These are phyloP conservation scores for Nakazawaea anatomiae DNA, from an alignment of 805 yeast genomes.

Conservation along the genomic window DNA sequence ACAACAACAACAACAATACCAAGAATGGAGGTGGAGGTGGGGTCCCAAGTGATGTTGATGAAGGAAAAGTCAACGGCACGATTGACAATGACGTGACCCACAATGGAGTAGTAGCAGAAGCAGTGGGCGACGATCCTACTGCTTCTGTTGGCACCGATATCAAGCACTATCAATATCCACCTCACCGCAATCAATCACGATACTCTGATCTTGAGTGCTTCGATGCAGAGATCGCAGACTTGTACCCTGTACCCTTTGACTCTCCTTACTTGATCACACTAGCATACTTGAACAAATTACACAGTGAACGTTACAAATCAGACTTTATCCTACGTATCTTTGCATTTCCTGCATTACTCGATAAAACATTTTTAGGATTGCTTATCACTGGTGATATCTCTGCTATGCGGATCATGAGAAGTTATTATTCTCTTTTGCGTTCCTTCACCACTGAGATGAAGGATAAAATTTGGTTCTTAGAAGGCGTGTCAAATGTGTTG, in stretches of 20 bases:
- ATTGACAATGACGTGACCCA: too few species aligned
- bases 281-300: constrained; percentile 79
- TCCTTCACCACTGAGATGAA: constrained; percentile 82
- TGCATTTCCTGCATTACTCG: constrained; percentile 90
- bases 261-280: constrained; percentile 87
- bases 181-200: constrained; percentile 18
- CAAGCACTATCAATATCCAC: not conserved
- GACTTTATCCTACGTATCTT: constrained; percentile 84
- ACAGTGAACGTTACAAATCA: constrained; percentile 74
- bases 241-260: constrained; percentile 77
- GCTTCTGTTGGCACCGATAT: too few species aligned
- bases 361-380: constrained; percentile 68
- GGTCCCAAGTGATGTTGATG: not conserved
- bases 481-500: constrained; percentile 82
- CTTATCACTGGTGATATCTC: constrained; percentile 79
- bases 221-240: constrained; percentile 76
- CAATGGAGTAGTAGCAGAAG: too few species aligned
- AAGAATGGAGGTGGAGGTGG: not conserved
- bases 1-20: not conserved
- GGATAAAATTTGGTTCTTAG: constrained; percentile 88
- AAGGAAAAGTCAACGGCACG: too few species aligned
- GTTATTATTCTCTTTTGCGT: constrained; percentile 76
- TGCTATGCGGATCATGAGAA: constrained; percentile 88
- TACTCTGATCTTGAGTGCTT: constrained; percentile 69
- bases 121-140: too few species aligned